Conservation (phyloP, 2,329 filamentous ascomycete genomes). For the Colletotrichum sp. region DNA sequence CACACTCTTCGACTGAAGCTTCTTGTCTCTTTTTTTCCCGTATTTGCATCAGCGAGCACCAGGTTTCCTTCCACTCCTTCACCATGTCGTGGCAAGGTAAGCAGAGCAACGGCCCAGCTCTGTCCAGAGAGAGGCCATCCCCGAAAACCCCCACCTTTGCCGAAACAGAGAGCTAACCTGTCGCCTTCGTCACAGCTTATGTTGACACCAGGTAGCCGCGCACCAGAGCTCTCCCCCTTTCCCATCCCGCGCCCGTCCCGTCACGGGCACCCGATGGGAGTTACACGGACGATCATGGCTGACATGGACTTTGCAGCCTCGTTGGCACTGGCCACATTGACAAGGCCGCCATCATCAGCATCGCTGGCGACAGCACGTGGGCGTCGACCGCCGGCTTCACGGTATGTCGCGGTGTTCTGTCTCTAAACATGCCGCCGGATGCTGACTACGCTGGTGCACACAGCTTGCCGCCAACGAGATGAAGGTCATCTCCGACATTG, state of each 20-base stretch:
- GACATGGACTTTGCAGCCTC: conserved; percentile 61
- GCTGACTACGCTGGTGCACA: conserved; percentile 31
- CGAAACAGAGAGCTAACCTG: conserved; percentile 31
- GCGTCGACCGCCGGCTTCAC: conserved; percentile 73
- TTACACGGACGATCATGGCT: not conserved
- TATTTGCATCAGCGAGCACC: conserved; percentile 18
- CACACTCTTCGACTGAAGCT: conserved; percentile 17
- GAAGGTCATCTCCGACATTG: conserved; percentile 60
- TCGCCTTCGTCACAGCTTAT: conserved; percentile 44
- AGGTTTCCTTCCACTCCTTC: conserved; percentile 21
- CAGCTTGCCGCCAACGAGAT: conserved; percentile 65
- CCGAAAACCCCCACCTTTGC: conserved; percentile 13
- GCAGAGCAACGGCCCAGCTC: not conserved
- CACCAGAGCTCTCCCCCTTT: not conserved
- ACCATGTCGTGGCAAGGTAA: conserved; percentile 58
- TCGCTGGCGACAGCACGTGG: conserved; percentile 82
- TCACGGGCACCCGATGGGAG: not conserved
- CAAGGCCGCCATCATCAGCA: conserved; percentile 84
- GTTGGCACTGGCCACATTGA: conserved; percentile 80
- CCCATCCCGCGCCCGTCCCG: not conserved
- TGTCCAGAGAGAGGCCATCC: not conserved
- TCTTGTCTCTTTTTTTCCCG: conserved; percentile 11
- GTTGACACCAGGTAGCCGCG: conserved; percentile 53
- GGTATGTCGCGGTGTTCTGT: conserved; percentile 53
- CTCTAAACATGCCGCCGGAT: not conserved